A percentile compares a stretch with the other conserved stretches of the same genome.
Evolutionary conservation across 306 rosid species (phyloP).

Genomic region (Acacia crassicarpa): DNA sequence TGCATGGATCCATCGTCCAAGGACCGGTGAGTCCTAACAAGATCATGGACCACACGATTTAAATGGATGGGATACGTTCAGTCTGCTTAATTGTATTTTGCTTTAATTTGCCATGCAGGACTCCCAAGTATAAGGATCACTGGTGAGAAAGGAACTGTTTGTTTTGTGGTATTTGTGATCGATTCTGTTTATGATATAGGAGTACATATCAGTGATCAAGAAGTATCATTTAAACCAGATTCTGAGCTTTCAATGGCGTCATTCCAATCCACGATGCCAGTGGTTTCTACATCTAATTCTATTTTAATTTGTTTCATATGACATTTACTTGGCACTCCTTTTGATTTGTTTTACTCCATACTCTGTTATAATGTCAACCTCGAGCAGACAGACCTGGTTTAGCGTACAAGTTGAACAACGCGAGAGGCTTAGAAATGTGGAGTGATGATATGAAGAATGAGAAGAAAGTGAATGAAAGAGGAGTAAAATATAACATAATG

Average conservation of each 20-base stretch:
- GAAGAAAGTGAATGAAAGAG: not conserved
- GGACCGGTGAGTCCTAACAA: not conserved
- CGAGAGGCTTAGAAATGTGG: not conserved
- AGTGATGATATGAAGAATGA: not conserved
- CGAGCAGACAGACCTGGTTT: not conserved
- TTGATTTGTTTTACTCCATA: not conserved
- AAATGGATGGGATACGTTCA: not conserved
- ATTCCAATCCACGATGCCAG: not conserved
- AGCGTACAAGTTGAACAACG: not conserved
- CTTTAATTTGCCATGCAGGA: not conserved
- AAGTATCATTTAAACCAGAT: not conserved
- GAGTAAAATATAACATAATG: not conserved
- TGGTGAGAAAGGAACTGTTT: not conserved
- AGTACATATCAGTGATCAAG: not conserved
- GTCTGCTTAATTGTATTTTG: not conserved
- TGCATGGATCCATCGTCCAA: constrained; percentile 24
- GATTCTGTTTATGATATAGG: not conserved
- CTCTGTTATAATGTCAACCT: not conserved
- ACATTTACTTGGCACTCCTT: not conserved
- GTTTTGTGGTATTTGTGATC: not conserved
- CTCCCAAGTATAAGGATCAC: too few species aligned
- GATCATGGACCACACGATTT: not conserved
- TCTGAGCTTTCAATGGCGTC: not conserved
- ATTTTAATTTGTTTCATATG: not conserved
- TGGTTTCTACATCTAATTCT: not conserved